Evolutionary conservation across 208 protist genomes (phyloP).

Genomic region (Crithidia bombi): DNA sequence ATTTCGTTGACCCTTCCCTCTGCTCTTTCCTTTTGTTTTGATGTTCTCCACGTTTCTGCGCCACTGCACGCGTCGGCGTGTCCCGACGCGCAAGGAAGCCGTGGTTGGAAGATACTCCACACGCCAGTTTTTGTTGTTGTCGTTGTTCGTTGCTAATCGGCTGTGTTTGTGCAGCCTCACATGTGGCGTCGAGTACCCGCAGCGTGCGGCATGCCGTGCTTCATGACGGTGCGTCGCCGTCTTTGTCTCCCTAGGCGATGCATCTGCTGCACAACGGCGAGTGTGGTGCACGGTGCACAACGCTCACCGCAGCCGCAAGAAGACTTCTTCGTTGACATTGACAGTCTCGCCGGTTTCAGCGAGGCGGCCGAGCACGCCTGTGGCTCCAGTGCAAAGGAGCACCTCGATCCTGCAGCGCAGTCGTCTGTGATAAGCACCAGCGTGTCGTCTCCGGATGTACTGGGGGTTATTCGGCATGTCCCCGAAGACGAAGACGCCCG

Average conservation of each 20-base stretch:
- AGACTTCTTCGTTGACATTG: conserved; percentile 65
- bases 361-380: neutral
- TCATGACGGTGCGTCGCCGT: neutral
- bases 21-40: too few species aligned
- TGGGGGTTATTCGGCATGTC: conserved; percentile 44
- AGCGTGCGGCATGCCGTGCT: too few species aligned
- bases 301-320: conserved; percentile 1
- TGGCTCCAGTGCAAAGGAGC: neutral
- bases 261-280: neutral
- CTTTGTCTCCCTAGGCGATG: neutral
- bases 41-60: too few species aligned
- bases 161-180: too few species aligned
- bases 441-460: conserved; percentile 14
- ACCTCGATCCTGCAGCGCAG: neutral
- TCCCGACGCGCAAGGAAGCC: too few species aligned
- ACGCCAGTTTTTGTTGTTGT: too few species aligned
- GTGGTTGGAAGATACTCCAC: too few species aligned
- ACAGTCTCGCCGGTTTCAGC: conserved; percentile 23
- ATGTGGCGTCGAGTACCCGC: conserved; percentile 8
- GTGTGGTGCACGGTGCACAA: neutral
- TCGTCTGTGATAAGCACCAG: neutral
- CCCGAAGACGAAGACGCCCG: conserved; percentile 39
- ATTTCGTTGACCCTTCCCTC: too few species aligned
- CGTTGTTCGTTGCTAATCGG: too few species aligned
- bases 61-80: too few species aligned